Base-by-base conservation (phyloP, 495 filamentous ascomycete species). In the Aspergillus homomorphus region DNA sequence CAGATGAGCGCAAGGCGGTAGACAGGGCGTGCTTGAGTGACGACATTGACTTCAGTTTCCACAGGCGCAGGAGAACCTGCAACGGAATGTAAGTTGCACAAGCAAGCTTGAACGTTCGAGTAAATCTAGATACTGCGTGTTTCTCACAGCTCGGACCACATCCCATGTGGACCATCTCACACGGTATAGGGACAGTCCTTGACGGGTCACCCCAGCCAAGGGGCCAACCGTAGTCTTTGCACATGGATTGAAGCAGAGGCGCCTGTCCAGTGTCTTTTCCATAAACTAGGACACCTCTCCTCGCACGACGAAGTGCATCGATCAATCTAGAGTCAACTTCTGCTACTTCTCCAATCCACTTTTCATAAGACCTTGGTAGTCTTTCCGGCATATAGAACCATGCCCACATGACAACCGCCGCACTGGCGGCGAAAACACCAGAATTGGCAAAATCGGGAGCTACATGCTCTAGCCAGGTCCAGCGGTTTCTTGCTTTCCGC, bases 81-180 rank as follows among this genome's bases (percentile, higher is more conserved):
- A 97, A 72, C 2, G 91, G 91, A 12, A 95, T 76, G 66, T 97
- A 95, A 45, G 89, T 94, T 18, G 80, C 79, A 70, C 91, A 83
- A 8, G 90, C 85, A 73, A 88, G 89, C 55, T 79, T 80, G 74
- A 91, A 94, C 12, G 89, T 86, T 42, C 81, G 79, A 24, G 69
- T 67, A 69, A 95, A 92, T 19, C 92, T 83, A 26, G 77, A 80
- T 7, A 88, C 46, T 9, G 90, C 90, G 69, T 96, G 89, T 61
- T 77, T 79, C 67, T 96, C 91, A 70, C 92, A 97, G 57, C 73
- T 89, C 2, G 84, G 79, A 21, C 89, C 88, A 57, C 79, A 80
- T 53, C 89, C 89, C 84, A 90, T 90, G 66, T 97, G 92, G 21
- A 96, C 89, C 64, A 97, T 75, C 71, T 91, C 85, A 74, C 92